These are phyloP conservation scores for Wickerhamiella australiensis DNA, from an alignment of 805 yeast genomes.

Conservation along the genomic window DNA sequence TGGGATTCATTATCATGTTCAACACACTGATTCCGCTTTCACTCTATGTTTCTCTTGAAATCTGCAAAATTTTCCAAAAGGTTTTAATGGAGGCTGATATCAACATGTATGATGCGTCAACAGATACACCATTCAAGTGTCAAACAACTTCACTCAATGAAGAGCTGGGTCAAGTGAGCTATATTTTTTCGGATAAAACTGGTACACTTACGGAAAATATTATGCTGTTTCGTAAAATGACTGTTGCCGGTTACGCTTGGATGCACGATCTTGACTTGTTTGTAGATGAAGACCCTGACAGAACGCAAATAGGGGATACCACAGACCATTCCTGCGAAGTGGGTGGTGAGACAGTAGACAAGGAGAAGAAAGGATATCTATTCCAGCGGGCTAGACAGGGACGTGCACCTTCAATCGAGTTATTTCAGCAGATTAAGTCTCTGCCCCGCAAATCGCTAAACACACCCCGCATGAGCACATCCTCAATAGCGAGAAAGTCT, in stretches of 20 bases:
- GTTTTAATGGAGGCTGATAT: slow-evolving; percentile 74
- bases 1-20: slow-evolving; percentile 96
- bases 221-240: slow-evolving; percentile 82
- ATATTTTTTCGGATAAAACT: slow-evolving; percentile 89
- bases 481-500: background rate
- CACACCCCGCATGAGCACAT: background rate
- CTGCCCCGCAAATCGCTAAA: slow-evolving; percentile 18
- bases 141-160: slow-evolving; percentile 91
- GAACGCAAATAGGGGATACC: background rate
- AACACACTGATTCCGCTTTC: slow-evolving; percentile 93
- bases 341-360: background rate
- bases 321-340: background rate
- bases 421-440: slow-evolving; percentile 19
- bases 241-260: slow-evolving; percentile 86
- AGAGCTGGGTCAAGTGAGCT: slow-evolving; percentile 93
- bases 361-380: slow-evolving; percentile 14
- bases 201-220: slow-evolving; percentile 93
- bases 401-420: slow-evolving; percentile 14
- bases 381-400: slow-evolving; percentile 20
- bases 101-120: slow-evolving; percentile 79
- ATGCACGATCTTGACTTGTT: slow-evolving; percentile 55
- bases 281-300: slow-evolving; percentile 20
- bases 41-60: slow-evolving; percentile 90
- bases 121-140: slow-evolving; percentile 87
- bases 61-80: slow-evolving; percentile 80